Evolutionary conservation across 1,139 yeast genomes (phyloP).

Genomic region (Waltiozyma sp.): DNA sequence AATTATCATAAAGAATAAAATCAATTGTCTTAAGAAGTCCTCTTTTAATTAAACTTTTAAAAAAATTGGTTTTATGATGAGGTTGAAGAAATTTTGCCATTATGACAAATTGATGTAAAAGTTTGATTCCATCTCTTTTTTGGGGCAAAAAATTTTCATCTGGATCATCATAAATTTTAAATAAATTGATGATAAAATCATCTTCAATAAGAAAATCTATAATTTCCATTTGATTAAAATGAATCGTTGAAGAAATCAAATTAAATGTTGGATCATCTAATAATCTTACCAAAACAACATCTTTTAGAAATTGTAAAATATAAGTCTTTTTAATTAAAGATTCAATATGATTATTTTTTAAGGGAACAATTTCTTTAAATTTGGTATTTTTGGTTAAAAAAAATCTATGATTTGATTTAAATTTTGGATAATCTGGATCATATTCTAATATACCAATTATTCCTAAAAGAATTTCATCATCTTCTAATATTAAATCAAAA

Average conservation of each 20-base stretch:
- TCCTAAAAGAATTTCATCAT: constrained; percentile 47
- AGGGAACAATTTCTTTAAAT: constrained; percentile 65
- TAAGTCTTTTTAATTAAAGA: constrained; percentile 62
- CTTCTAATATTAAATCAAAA: constrained; percentile 56
- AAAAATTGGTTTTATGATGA: constrained; percentile 55
- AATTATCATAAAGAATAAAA: constrained; percentile 58
- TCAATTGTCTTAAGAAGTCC: constrained; percentile 65
- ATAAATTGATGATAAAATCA: constrained; percentile 37
- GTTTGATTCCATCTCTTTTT: constrained; percentile 61
- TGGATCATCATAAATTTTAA: constrained; percentile 34
- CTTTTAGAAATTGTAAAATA: constrained; percentile 69
- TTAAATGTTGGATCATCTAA: constrained; percentile 72
- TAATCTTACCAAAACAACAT: constrained; percentile 71
- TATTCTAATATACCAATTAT: constrained; percentile 82
- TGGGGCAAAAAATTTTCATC: constrained; percentile 16
- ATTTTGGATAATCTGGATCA: constrained; percentile 73
- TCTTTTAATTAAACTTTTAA: constrained; percentile 46
- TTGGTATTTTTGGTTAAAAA: constrained; percentile 45
- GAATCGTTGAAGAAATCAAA: constrained; percentile 54
- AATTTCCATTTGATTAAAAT: constrained; percentile 58
- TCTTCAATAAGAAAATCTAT: constrained; percentile 55
- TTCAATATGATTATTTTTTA: constrained; percentile 38
- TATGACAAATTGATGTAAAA: constrained; percentile 71
- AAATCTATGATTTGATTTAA: constrained; percentile 70
- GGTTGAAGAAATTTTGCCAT: constrained; percentile 64